Evolutionary conservation across 164 flowering plant species (phyloP), one percentile per base, ranked within the genome.

Genomic region (Sextonia rubra): DNA sequence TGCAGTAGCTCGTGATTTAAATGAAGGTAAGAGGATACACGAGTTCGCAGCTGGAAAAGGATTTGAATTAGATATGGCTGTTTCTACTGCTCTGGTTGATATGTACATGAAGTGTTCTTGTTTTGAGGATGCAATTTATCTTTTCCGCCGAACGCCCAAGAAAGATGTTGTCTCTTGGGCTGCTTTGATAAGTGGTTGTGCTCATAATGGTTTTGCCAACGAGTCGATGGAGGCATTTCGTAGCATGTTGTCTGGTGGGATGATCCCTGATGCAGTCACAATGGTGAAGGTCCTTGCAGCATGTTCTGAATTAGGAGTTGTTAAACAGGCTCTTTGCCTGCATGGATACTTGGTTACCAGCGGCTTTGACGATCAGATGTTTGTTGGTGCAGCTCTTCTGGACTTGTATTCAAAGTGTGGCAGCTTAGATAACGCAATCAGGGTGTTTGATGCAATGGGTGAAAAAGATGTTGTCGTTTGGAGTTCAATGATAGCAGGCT

Each of bases 21-120:
- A 79, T 20, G 77, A 72, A 70, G 93, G 90, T 52, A 77, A 66
- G 79, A 81, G 76, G 75, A 83, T 86, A 64, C 90, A 88, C 72
- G 74, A 83, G 65, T 72, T 81, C 22, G 82, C 86, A 23, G 52
- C 29, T 60, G 56, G 37, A 47, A 81, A 80, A 68, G 84, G 82
- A 24, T 77, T 83, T 37, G 90, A 88, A 56, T 55, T 72, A 25
- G 83, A 85, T 27, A 26, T 77, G 12, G 74, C 79, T 8, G 88
- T 88, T 20, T 81, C 85, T 24, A 88, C 91, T n/a, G 82, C 94
- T 58, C 79, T 90, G 15, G 72, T 88, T 69, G 86, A 88, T 72
- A 86, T 90, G 91, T 87, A 85, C 77, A 88, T 87, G 91, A 84
- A 81, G 73, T 90, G 91, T 71, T 80, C 64, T 4, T 76, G 82